Percentiles rank a stretch among this genome's conserved stretches.
Conservation (phyloP, 441 rosid genomes). For the Aquilaria agallochum region DNA sequence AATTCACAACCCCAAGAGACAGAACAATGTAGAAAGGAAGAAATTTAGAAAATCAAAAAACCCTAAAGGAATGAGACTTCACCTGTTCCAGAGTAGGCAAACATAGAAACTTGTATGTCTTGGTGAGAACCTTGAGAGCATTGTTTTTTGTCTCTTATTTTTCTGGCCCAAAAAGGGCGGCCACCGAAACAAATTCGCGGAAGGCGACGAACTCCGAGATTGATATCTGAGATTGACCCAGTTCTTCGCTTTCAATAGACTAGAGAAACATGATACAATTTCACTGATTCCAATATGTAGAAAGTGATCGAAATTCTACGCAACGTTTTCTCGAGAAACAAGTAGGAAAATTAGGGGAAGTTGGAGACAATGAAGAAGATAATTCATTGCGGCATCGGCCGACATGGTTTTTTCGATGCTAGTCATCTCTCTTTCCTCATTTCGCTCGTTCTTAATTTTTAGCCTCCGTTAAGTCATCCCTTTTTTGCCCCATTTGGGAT, state of each 20-base stretch:
- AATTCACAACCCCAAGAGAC: slow-evolving; percentile 3
- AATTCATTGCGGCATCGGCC: no score
- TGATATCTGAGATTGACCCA: slow-evolving; percentile 29
- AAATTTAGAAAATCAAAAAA: no score
- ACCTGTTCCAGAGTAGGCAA: slow-evolving; percentile 63
- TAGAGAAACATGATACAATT: slow-evolving; percentile 14
- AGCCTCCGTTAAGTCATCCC: no score
- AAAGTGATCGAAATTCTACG: neutral
- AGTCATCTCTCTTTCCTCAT: no score
- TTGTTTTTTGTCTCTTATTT: slow-evolving; percentile 27
- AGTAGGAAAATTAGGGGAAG: neutral
- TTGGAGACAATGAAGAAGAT: no score
- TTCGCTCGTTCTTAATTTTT: no score
- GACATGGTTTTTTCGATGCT: no score
- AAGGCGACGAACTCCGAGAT: slow-evolving; percentile 41
- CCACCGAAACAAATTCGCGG: slow-evolving; percentile 40
- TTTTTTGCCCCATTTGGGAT: no score
- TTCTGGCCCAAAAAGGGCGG: slow-evolving; percentile 26
- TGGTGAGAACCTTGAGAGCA: slow-evolving; percentile 41
- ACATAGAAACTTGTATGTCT: slow-evolving; percentile 29
- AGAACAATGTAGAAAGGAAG: neutral
- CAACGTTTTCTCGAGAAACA: neutral
- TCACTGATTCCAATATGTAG: neutral
- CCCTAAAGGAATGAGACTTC: neutral
- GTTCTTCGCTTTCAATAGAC: slow-evolving; percentile 45